Evolutionary conservation across 1,139 yeast genomes (phyloP).

Genomic region (Saccharomyces pastorianus): DNA sequence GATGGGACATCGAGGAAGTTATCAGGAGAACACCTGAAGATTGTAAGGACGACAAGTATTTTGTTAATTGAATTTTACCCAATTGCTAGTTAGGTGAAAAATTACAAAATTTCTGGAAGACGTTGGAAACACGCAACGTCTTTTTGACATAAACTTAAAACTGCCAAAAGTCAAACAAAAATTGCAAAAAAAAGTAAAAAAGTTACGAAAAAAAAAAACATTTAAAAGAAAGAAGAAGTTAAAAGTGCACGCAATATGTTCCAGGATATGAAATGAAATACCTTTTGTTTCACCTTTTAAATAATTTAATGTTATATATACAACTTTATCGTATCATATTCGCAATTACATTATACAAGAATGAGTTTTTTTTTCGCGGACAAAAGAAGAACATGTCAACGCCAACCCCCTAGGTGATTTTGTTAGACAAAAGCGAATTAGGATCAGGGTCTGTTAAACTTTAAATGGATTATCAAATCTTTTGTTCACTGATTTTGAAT

Average conservation of each 20-base stretch:
- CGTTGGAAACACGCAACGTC: not conserved
- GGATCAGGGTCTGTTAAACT: not conserved
- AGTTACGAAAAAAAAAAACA: not conserved
- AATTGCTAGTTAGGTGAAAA: not conserved
- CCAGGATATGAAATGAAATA: not conserved
- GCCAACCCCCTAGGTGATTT: not conserved
- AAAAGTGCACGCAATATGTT: not conserved
- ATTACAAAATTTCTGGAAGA: not conserved
- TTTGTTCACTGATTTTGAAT: not conserved
- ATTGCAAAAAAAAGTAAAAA: not conserved
- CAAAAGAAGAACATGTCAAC: not conserved
- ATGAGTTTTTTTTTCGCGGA: not conserved
- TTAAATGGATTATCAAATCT: not conserved
- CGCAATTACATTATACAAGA: not conserved
- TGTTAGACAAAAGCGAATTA: not conserved
- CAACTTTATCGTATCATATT: not conserved
- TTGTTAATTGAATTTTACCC: conserved; percentile 15
- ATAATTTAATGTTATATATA: not conserved
- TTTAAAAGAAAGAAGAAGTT: not conserved
- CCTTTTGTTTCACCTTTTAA: not conserved
- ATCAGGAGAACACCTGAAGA: conserved; percentile 67
- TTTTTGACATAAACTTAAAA: not conserved
- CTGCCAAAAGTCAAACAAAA: not conserved
- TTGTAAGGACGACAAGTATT: conserved; percentile 43
- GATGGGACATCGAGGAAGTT: conserved; percentile 73